A percentile compares a stretch with the other conserved stretches of the same genome.
phyloP scores from a whole-genome alignment of 2,329 filamentous ascomycete species.

The Microcyclosporella mali region DNA sequence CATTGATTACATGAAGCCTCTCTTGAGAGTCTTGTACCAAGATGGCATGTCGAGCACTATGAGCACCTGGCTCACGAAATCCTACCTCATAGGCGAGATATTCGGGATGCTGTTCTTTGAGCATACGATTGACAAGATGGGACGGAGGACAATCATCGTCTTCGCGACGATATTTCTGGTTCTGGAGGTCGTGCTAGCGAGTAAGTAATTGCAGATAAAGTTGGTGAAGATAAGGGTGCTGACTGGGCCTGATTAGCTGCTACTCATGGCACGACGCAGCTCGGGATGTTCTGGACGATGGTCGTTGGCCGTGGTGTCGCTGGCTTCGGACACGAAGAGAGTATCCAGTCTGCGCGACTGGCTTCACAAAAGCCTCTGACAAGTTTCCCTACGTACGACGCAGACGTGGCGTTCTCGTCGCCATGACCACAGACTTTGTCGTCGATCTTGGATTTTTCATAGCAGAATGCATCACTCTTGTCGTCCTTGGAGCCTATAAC shows the following conservation, averaged over 20 bases:
- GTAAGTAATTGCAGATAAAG: background rate
- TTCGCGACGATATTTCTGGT: conserved; percentile 44
- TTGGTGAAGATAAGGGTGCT: background rate
- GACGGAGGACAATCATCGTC: conserved; percentile 46
- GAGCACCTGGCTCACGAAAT: conserved; percentile 49
- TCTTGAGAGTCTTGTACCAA: conserved; percentile 37
- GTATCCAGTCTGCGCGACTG: conserved; percentile 12
- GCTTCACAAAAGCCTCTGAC: conserved; percentile 15
- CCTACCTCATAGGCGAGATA: conserved; percentile 52
- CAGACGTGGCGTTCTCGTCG: conserved; percentile 19
- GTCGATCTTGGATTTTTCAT: conserved; percentile 80
- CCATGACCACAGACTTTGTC: conserved; percentile 18
- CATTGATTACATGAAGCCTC: conserved; percentile 42
- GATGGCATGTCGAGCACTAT: conserved; percentile 40
- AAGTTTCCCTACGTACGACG: conserved; percentile 14
- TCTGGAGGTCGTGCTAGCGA: conserved; percentile 43
- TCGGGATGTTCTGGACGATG: conserved; percentile 51
- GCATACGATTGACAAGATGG: conserved; percentile 45
- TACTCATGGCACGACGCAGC: conserved; percentile 35
- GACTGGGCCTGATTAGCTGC: conserved; percentile 30
- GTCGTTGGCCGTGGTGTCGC: conserved; percentile 44
- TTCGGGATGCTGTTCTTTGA: conserved; percentile 53
- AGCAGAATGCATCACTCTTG: conserved; percentile 67
- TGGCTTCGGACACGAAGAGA: conserved; percentile 34
- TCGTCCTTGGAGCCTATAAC: conserved; percentile 37